A percentile compares a stretch with the other conserved stretches of the same genome.
phyloP scores from a whole-genome alignment of 2,329 filamentous ascomycete species.

The Sclerotinia minor region DNA sequence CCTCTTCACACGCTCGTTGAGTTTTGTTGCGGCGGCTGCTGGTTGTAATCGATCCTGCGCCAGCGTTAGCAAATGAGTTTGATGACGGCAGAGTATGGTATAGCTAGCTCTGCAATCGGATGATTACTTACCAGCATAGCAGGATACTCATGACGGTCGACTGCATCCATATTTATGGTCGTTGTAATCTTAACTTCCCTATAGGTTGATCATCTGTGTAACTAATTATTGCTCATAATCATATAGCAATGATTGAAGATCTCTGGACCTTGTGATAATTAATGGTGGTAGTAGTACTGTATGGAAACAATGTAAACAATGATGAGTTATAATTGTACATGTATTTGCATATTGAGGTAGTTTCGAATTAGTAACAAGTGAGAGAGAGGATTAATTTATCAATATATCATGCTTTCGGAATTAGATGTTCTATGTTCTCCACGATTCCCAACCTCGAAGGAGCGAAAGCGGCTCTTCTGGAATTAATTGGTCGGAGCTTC shows the following conservation, averaged over 20 bases:
- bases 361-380: background rate
- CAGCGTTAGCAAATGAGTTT: conserved; percentile 11
- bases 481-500: conserved; percentile 15
- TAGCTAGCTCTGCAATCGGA: conserved; percentile 31
- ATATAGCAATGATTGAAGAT: conserved; percentile 20
- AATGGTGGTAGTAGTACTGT: background rate
- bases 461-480: conserved; percentile 15
- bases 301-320: conserved; percentile 6
- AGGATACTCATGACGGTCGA: conserved; percentile 88
- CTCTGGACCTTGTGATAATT: background rate
- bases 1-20: conserved; percentile 84
- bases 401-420: conserved; percentile 15
- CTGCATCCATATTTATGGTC: conserved; percentile 62
- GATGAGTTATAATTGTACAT: background rate
- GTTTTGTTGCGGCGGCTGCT: conserved; percentile 73
- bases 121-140: conserved; percentile 76
- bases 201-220: conserved; percentile 29
- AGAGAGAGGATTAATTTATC: background rate
- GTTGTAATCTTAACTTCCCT: conserved; percentile 18
- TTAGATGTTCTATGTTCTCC: conserved; percentile 19
- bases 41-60: conserved; percentile 77
- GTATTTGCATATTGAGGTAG: background rate
- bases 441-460: conserved; percentile 6
- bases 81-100: conserved; percentile 32
- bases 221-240: conserved; percentile 39